Evolutionary conservation across 768 basidiomycete species (phyloP).

Genomic region (Tulasnella calospora): DNA sequence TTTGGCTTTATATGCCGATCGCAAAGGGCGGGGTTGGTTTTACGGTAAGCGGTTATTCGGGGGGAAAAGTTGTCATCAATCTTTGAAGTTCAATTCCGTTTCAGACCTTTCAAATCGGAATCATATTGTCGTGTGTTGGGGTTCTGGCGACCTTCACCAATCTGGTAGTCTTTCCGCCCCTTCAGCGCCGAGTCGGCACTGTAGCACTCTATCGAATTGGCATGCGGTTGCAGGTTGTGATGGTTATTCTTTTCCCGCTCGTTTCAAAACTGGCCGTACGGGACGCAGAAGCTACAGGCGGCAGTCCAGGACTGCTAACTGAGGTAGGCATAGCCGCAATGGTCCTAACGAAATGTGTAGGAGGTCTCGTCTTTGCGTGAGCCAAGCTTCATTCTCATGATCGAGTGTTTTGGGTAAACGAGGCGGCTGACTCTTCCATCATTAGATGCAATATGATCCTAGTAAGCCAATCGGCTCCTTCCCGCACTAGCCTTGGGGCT

Average conservation of each 20-base stretch:
- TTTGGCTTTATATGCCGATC: constrained; percentile 29
- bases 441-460: constrained; percentile 28
- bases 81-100: background rate
- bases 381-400: background rate
- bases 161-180: constrained; percentile 25
- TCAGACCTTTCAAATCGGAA: constrained; percentile 26
- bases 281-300: background rate
- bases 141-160: constrained; percentile 26
- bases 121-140: constrained; percentile 23
- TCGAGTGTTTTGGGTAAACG: background rate
- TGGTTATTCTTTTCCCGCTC: constrained; percentile 25
- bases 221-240: constrained; percentile 21
- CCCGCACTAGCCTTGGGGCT: constrained; percentile 22
- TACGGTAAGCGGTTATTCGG: constrained; percentile 4
- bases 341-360: background rate
- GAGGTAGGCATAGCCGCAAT: constrained; percentile 8
- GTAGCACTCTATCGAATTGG: constrained; percentile 14
- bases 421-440: background rate
- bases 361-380: constrained; percentile 16
- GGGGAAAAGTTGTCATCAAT: background rate
- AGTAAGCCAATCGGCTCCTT: constrained; percentile 25
- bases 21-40: constrained; percentile 28
- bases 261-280: background rate
- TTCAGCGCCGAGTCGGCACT: constrained; percentile 25
- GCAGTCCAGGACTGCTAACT: constrained; percentile 6